These are phyloP conservation scores for Ophiostoma piceae DNA, from an alignment of 2,329 filamentous ascomycete genomes.

Conservation along the genomic window DNA sequence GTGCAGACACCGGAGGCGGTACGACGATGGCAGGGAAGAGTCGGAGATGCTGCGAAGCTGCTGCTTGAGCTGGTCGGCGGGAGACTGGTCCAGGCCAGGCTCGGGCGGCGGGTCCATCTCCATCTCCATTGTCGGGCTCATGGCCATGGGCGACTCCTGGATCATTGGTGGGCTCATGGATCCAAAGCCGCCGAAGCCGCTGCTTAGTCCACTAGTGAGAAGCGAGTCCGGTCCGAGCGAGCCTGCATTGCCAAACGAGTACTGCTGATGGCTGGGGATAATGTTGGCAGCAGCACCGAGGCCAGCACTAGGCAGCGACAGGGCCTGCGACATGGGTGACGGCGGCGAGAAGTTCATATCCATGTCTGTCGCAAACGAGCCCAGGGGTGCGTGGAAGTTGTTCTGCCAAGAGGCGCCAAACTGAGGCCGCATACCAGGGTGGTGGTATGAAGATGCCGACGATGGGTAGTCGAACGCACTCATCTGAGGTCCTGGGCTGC, in stretches of 20 bases:
- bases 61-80: constrained; percentile 30
- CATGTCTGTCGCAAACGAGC: constrained; percentile 27
- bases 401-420: constrained; percentile 28
- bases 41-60: constrained; percentile 31
- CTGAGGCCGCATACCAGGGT: constrained; percentile 29
- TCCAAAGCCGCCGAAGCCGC: constrained; percentile 18
- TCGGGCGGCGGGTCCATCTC: constrained; percentile 16
- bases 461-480: constrained; percentile 25
- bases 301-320: constrained; percentile 20
- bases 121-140: constrained; percentile 15
- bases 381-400: constrained; percentile 26
- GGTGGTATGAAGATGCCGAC: constrained; percentile 21
- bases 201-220: constrained; percentile 11
- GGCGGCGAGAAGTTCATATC: constrained; percentile 28
- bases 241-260: constrained; percentile 21
- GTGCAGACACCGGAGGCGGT: constrained; percentile 30
- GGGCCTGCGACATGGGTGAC: constrained; percentile 25
- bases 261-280: constrained; percentile 23
- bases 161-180: constrained; percentile 27
- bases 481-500: constrained; percentile 27
- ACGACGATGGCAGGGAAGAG: constrained; percentile 29
- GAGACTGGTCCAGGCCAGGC: constrained; percentile 26
- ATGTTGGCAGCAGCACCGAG: constrained; percentile 27
- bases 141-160: constrained; percentile 25
- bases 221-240: constrained; percentile 19